Base-by-base conservation (phyloP, 2,329 filamentous ascomycete species). In the Alternaria panax region DNA sequence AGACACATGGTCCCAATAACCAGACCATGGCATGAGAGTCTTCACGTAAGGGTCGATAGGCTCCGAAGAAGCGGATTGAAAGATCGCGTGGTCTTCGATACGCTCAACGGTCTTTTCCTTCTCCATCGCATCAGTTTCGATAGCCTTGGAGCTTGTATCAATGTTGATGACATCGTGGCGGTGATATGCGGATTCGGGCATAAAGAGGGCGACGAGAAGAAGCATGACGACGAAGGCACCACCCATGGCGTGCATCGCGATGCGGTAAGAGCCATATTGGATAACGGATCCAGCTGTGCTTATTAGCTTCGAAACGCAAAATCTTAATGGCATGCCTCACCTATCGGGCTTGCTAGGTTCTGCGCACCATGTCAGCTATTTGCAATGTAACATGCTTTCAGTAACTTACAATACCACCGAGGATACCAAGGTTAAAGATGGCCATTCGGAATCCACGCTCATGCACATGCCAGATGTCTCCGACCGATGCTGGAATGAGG, bases 391-490 rank as follows among this genome's bases (percentile, higher is more conserved):
- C 20, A 16, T 7, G 24, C 8, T 7, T 3, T 1, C 16, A 20
- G 4, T 5, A 36, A 57, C 60, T 53, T 52, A 63, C 60, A 28
- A 71, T 70, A 5, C 69, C 69, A 30, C 69, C 69, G 5, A 71
- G 53, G 4, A 71, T 62, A 50, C 67, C 67, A 7, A 71, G 62
- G 32, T 71, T 71, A 59, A 71, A 71, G 14, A 71, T 65, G 1
- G 69, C 60, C 66, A 67, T 69, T 32, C 67, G 45, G 14, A 70
- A 63, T 1, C 69, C 69, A 30, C 69, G 64, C 40, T 71, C 67
- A 7, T 71, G 69, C 9, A 70, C 69, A 27, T 71, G 62, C 67
- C 66, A 71, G 14, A 70, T 62, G 32, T 71, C 67, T 51, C 60
- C 59, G 18, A 71, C 63, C 1, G 69, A 71, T 12, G 67, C 58